phyloP scores from a whole-genome alignment of 2,329 filamentous ascomycete species.

The Monosporascus sp. region DNA sequence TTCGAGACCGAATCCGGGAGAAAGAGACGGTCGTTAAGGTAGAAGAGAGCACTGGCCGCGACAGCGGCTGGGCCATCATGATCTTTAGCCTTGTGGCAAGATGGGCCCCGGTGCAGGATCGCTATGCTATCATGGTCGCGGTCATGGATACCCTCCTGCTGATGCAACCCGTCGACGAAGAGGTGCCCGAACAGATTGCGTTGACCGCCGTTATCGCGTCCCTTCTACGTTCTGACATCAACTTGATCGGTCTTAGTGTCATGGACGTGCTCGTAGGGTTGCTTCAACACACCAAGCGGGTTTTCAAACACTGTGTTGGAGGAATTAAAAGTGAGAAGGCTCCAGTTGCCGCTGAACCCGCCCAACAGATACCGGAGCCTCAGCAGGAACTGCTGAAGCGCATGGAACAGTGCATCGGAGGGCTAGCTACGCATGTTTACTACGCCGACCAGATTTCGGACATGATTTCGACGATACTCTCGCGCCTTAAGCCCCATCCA shows the following conservation, averaged over 20 bases:
- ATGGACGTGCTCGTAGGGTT: slow-evolving; percentile 90
- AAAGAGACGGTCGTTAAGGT: slow-evolving; percentile 48
- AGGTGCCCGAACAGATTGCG: slow-evolving; percentile 67
- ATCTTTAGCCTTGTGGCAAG: slow-evolving; percentile 74
- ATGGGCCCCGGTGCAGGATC: slow-evolving; percentile 91
- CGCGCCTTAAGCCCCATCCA: slow-evolving; percentile 64
- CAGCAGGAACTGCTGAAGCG: slow-evolving; percentile 61
- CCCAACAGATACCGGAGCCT: slow-evolving; percentile 41
- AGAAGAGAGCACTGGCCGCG: slow-evolving; percentile 35
- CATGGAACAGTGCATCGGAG: slow-evolving; percentile 79
- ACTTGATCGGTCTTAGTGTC: slow-evolving; percentile 90
- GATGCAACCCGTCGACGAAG: slow-evolving; percentile 63
- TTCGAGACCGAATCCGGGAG: slow-evolving; percentile 53
- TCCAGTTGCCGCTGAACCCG: slow-evolving; percentile 22
- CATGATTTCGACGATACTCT: slow-evolving; percentile 79
- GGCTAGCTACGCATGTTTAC: slow-evolving; percentile 90
- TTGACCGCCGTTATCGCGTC: slow-evolving; percentile 75
- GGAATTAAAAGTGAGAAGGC: slow-evolving; percentile 27
- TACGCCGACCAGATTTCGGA: slow-evolving; percentile 95
- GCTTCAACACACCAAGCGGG: slow-evolving; percentile 72
- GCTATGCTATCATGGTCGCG: slow-evolving; percentile 83
- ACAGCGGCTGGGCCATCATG: slow-evolving; percentile 72
- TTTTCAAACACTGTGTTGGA: slow-evolving; percentile 58
- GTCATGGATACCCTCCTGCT: slow-evolving; percentile 70
- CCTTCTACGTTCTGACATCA: slow-evolving; percentile 80